A percentile compares a stretch with the other conserved stretches of the same genome.
Evolutionary conservation across 495 filamentous ascomycete genomes (phyloP).

Genomic region (Penicillium angulare): DNA sequence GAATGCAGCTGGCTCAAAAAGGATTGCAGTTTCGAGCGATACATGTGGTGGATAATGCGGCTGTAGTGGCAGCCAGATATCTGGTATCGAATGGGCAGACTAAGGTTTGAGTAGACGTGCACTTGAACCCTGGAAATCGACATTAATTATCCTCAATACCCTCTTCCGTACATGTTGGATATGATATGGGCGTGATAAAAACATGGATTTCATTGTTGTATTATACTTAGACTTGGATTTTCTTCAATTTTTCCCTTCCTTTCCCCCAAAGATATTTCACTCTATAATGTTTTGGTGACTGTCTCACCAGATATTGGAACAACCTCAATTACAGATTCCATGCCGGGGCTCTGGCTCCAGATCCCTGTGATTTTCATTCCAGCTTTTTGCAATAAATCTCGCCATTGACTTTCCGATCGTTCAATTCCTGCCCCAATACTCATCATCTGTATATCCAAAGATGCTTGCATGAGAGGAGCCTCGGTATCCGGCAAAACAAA

Average conservation of each 20-base stretch:
- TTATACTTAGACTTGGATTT: too few species aligned
- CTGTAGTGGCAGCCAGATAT: constrained; percentile 2
- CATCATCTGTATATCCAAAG: constrained; percentile 48
- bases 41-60: constrained; percentile 17
- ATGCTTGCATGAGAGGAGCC: constrained; percentile 30
- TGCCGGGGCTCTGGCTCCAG: constrained; percentile 30
- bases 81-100: neutral
- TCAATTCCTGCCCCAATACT: constrained; percentile 41
- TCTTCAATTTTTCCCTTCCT: too few species aligned
- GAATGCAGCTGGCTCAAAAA: constrained; percentile 3
- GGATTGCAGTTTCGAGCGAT: constrained; percentile 9
- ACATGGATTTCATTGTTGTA: too few species aligned
- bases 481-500: constrained; percentile 38
- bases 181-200: too few species aligned
- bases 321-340: constrained; percentile 40
- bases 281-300: neutral
- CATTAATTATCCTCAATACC: too few species aligned
- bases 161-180: too few species aligned
- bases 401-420: constrained; percentile 40
- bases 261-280: neutral
- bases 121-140: too few species aligned
- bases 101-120: neutral
- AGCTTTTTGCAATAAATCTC: constrained; percentile 26
- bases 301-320: constrained; percentile 4
- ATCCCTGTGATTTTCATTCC: constrained; percentile 35